Evolutionary conservation across 2,329 filamentous ascomycete genomes (phyloP), one percentile per base, ranked within the genome.

Genomic region (Paecilomyces variotii): DNA sequence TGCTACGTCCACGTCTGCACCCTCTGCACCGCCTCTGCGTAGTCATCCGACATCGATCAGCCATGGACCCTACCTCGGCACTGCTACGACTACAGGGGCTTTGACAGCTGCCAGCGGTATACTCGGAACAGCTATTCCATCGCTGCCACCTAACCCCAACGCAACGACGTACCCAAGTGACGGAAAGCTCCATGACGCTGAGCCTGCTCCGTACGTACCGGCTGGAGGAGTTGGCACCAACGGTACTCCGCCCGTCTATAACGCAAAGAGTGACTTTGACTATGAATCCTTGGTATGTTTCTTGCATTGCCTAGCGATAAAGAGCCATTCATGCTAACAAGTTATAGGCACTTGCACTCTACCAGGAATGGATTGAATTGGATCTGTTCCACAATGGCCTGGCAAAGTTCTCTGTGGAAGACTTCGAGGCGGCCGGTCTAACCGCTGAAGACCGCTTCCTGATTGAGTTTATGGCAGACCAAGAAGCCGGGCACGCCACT

Each of bases 311-410:
- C 56, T 32, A 12, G 1, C n/a, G 45, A 26, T 45, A 26, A 35
- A 39, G 7, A 19, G n/a, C 7, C 39, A 19, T 19, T 5, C 35
- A 45, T 26, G 5, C 35, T 56, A 4, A 26, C 12, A 45, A 32
- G n/a, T 35, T 49, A 28, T 51, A 77, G 74, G 82, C 85, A 0
- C 78, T 94, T 11, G 88, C 83, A 11, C 78, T 93, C 0, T 92
- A 93, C 69, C 87, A 91, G 66, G 90, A 94, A 73, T 94, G 85
- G 82, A 91, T 93, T 57, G 89, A 94, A 74, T 80, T 94, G 0
- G 90, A 94, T 69, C 80, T 91, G 12, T 94, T 94, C 81, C 86
- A 89, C 72, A 85, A 88, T 68, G 89, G 87, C 12, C 80, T 94
- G 2, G 84, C 83, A 0, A 83, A 79, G 0, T 94, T 90, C 73